Conservation (phyloP, 805 yeast genomes). For the Zygotorulaspora sp. region DNA sequence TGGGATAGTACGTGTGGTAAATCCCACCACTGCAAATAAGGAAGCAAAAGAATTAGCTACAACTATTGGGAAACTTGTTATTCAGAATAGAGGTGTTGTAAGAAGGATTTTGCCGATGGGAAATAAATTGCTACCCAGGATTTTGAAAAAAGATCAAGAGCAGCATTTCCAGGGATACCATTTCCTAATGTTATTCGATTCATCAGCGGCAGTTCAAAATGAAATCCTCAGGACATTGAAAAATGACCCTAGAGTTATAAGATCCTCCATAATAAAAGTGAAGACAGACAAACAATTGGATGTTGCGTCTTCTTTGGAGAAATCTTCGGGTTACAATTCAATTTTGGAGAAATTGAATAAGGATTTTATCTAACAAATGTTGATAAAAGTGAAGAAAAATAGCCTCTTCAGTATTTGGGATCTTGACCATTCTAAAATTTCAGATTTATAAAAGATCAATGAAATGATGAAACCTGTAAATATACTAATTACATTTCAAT, state of each 20-base stretch:
- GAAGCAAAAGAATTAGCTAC: constrained; percentile 62
- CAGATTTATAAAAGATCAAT: too few relatives aligned
- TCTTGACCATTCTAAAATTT: too few relatives aligned
- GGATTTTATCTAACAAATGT: constrained; percentile 8
- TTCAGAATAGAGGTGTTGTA: constrained; percentile 91
- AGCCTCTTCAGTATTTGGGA: too few relatives aligned
- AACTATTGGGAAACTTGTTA: constrained; percentile 76
- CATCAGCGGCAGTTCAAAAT: constrained; percentile 78
- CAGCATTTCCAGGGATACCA: constrained; percentile 87
- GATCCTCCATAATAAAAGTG: constrained; percentile 68
- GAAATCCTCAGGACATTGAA: constrained; percentile 76
- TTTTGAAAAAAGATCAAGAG: constrained; percentile 81
- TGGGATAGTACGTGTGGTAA: constrained; percentile 79
- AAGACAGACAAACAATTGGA: constrained; percentile 49
- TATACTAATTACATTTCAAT: too few relatives aligned
- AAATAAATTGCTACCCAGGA: constrained; percentile 68
- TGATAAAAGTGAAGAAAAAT: too few relatives aligned
- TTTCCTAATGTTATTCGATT: constrained; percentile 81
- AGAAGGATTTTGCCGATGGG: constrained; percentile 80
- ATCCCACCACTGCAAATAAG: constrained; percentile 45
- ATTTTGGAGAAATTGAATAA: constrained; percentile 23
- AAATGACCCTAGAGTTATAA: constrained; percentile 85
- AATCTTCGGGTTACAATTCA: constrained; percentile 33
- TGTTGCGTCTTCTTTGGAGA: constrained; percentile 54
- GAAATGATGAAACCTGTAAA: too few relatives aligned